Percentiles rank a stretch among this genome's conserved stretches.
These are phyloP conservation scores for Atkinsonella texensis DNA, from an alignment of 2,329 filamentous ascomycete species.

Conservation along the genomic window DNA sequence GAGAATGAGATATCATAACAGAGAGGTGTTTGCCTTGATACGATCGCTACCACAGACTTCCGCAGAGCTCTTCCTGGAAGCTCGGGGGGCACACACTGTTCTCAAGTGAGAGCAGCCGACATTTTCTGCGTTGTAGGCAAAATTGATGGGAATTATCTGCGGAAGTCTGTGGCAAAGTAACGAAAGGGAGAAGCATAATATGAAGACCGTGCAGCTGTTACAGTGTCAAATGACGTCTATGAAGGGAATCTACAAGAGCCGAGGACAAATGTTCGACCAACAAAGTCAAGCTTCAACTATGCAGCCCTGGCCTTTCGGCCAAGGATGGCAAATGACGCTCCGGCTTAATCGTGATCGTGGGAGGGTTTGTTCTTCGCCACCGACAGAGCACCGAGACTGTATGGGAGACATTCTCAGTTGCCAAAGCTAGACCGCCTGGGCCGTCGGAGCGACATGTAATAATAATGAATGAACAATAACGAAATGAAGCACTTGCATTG, in stretches of 20 bases:
- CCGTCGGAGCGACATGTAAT: constrained; percentile 37
- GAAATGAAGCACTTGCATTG: constrained; percentile 1
- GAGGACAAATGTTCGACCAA: constrained; percentile 55
- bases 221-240: neutral
- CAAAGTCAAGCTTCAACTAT: constrained; percentile 96
- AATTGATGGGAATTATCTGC: neutral
- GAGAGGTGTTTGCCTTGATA: constrained; percentile 79
- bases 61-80: constrained; percentile 79
- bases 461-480: constrained; percentile 10
- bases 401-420: constrained; percentile 53
- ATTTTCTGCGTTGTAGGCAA: neutral
- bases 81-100: constrained; percentile 83
- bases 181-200: no score
- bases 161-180: neutral
- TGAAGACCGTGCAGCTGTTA: no score
- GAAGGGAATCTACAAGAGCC: constrained; percentile 4
- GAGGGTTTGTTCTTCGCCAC: constrained; percentile 59
- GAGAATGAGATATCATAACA: constrained; percentile 81
- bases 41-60: constrained; percentile 69
- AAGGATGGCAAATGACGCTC: constrained; percentile 81
- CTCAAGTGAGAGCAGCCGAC: constrained; percentile 53
- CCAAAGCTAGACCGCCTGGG: constrained; percentile 36
- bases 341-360: constrained; percentile 96
- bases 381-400: constrained; percentile 74
- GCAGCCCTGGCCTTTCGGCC: constrained; percentile 67